These are phyloP conservation scores for Porphyrellus cyaneotinctus DNA, from an alignment of 768 basidiomycete species.

Conservation along the genomic window DNA sequence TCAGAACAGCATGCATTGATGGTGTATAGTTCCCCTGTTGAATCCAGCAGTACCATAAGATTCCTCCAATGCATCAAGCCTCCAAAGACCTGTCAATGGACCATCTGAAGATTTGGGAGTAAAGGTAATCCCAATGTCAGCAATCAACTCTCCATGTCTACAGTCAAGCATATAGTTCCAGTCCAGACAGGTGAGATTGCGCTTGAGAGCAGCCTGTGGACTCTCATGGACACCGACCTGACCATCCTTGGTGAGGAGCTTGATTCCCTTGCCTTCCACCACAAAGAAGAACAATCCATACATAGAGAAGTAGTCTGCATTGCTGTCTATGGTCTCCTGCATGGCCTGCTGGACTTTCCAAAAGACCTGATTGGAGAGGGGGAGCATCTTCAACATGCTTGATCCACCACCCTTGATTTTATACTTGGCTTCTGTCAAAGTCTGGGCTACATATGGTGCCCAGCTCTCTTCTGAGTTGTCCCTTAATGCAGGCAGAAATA, in stretches of 20 bases:
- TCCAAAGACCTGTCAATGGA: too few relatives aligned
- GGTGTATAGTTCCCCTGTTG: too few relatives aligned
- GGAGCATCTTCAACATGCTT: background rate
- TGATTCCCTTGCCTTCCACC: background rate
- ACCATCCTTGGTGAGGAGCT: too few relatives aligned
- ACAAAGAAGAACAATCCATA: slow-evolving; percentile 2
- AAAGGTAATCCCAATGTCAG: too few relatives aligned
- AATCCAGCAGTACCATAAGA: too few relatives aligned
- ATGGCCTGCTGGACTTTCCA: background rate
- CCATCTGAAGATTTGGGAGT: too few relatives aligned
- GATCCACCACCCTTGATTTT: background rate
- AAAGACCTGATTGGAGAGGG: background rate
- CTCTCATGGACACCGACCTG: too few relatives aligned
- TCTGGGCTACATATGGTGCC: background rate
- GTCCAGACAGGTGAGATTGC: background rate
- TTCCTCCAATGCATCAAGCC: too few relatives aligned
- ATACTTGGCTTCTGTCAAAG: slow-evolving; percentile 1
- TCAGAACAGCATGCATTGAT: too few relatives aligned
- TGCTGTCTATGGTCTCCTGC: background rate
- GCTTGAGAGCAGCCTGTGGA: too few relatives aligned
- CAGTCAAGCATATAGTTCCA: background rate
- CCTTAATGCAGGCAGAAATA: slow-evolving; percentile 2
- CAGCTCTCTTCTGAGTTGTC: background rate
- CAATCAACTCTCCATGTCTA: slow-evolving; percentile 1
- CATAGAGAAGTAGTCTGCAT: background rate